Base-by-base conservation (phyloP, 805 yeast species). In the Myxozyma mucilagina region DNA sequence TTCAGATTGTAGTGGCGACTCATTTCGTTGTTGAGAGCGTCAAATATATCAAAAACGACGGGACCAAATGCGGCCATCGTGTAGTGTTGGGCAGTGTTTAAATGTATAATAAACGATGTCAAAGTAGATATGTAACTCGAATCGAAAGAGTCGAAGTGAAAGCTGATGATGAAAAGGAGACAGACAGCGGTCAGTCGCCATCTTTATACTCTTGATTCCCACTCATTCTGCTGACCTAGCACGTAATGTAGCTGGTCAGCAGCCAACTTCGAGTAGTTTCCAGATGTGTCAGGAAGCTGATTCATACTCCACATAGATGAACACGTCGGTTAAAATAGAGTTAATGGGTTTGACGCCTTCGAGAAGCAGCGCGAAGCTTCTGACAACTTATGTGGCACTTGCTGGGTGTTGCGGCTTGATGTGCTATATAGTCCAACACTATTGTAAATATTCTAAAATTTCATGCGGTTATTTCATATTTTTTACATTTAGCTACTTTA, bases 321-420 rank as follows among this genome's bases (percentile, higher is more conserved):
- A 14, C 52, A 36, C 41, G 39, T 43, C 1, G 42, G 34, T 24
- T 14, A 9, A 24, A 24, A 24, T 41, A 8, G 20, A 13, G 32
- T 39, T 50, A 45, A 53, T 43, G 18, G 31, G 18, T 8, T 32
- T 41, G 29, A 32, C 59, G 47, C 43, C 41, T 47, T 56, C 63
- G 48, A 41, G 59, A 50, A 50, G 52, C 18, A 24, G 41, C 63
- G 52, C 55, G 60, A 50, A 55, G 41, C 44, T 51, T 50, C 60
- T 34, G 45, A 42, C 29, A 4, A 9, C 36, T 38, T 39, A 14
- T 14, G 14, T 14, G 54, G 32, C 34, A 4, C n/a, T 20, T 14
- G 41, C 18, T 5, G 3, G 42, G 24, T 31, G 32, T 32, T 11
- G 29, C 7, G 45, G 45, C 9, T 41, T 35, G 42, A 42, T 42